Evolutionary conservation across 148 eudicot genomes (phyloP).

Genomic region (Rhododendron simsii): DNA sequence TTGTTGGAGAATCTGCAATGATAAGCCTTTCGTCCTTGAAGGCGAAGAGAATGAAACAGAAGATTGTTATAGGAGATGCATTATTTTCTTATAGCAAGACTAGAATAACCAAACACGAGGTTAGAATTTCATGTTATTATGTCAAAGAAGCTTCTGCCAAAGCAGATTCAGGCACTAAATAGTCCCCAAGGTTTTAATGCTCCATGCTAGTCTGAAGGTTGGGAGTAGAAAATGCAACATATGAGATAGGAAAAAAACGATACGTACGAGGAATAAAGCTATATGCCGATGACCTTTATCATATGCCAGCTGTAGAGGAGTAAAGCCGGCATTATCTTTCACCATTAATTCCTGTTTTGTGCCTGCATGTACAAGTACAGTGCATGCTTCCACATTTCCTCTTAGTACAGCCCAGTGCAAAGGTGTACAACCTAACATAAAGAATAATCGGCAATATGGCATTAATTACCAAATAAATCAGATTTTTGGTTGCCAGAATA

Average conservation of each 20-base stretch:
- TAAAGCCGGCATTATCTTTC: constrained; percentile 74
- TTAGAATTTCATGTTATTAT: background rate
- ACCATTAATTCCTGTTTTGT: constrained; percentile 66
- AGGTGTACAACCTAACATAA: constrained; percentile 75
- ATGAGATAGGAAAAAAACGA: constrained; percentile 7
- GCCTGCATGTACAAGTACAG: constrained; percentile 79
- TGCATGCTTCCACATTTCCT: constrained; percentile 75
- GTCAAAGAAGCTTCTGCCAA: background rate
- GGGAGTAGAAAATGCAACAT: background rate
- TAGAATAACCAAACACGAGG: background rate
- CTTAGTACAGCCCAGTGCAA: constrained; percentile 86
- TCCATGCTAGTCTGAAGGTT: background rate
- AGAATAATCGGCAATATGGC: constrained; percentile 7
- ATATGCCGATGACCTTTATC: constrained; percentile 93
- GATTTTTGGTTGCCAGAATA: background rate
- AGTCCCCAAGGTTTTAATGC: background rate
- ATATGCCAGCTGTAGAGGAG: constrained; percentile 73
- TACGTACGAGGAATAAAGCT: constrained; percentile 75
- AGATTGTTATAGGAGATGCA: background rate
- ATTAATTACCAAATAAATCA: background rate
- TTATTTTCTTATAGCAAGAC: background rate
- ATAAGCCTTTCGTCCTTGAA: background rate
- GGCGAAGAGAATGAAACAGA: background rate
- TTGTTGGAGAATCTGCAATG: background rate
- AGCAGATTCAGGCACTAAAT: background rate